These are phyloP conservation scores for Colletotrichum eremochloae DNA, from an alignment of 2,329 filamentous ascomycete genomes.

Conservation along the genomic window DNA sequence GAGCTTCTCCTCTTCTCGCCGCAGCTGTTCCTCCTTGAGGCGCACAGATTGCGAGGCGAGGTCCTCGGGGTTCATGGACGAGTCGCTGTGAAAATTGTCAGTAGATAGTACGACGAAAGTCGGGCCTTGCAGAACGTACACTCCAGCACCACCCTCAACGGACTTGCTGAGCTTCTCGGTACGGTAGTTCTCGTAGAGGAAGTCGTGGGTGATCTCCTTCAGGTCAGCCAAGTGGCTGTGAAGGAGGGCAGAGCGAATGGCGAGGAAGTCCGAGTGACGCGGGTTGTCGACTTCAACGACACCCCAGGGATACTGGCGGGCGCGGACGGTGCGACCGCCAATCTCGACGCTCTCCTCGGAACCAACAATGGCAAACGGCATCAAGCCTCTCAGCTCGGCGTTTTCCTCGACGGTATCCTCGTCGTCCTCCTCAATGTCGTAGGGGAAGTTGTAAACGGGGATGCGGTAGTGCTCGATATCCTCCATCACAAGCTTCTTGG, in stretches of 20 bases:
- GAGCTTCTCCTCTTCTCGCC: constrained; percentile 99
- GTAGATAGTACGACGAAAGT: constrained; percentile 24
- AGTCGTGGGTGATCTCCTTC: constrained; percentile 99
- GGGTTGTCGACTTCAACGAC: constrained; percentile 99
- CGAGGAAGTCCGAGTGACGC: constrained; percentile 97
- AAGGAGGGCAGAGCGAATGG: constrained; percentile 94
- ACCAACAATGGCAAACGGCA: constrained; percentile 99
- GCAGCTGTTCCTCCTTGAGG: constrained; percentile 99
- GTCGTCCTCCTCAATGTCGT: constrained; percentile 99
- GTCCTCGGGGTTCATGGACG: constrained; percentile 97
- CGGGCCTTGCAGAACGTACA: constrained; percentile 73
- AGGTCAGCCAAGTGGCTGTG: constrained; percentile 98
- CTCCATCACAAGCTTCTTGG: constrained; percentile 99
- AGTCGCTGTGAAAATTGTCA: constrained; percentile 68
- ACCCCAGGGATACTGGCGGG: constrained; percentile 98
- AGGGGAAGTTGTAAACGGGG: constrained; percentile 99
- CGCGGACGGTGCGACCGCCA: constrained; percentile 90
- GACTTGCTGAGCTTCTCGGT: constrained; percentile 99
- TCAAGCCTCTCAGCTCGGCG: constrained; percentile 94
- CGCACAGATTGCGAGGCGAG: constrained; percentile 97
- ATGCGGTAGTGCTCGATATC: constrained; percentile 99
- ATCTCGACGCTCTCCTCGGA: constrained; percentile 97
- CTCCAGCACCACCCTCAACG: constrained; percentile 88
- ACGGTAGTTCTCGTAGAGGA: constrained; percentile 99
- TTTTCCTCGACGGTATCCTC: constrained; percentile 99